phyloP scores from a whole-genome alignment of 2,329 filamentous ascomycete species.

The Colletotrichum endophyticum region DNA sequence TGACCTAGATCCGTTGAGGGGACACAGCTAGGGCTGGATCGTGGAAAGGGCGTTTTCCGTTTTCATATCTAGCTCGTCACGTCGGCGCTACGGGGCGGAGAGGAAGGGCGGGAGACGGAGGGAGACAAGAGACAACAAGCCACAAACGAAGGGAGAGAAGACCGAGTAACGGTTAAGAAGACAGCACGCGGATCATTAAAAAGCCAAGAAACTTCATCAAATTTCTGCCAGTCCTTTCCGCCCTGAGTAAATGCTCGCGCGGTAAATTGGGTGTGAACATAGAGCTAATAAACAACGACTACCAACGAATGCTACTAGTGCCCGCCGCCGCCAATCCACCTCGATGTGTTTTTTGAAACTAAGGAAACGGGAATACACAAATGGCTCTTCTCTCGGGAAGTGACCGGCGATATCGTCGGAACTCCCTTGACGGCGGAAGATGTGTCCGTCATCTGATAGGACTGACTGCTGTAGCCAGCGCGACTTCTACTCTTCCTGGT shows the following conservation, averaged over 20 bases:
- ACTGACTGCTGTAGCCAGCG: background rate
- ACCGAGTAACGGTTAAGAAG: background rate
- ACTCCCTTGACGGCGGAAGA: background rate
- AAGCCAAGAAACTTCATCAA: background rate
- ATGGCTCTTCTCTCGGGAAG: background rate
- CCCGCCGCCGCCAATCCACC: background rate
- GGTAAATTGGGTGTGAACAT: background rate
- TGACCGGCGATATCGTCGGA: background rate
- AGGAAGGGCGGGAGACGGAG: background rate
- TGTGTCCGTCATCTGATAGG: background rate
- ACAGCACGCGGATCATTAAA: background rate
- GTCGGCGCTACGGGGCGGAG: background rate
- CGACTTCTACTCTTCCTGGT: conserved; percentile 71
- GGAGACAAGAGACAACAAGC: background rate
- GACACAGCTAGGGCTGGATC: background rate
- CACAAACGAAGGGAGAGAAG: background rate
- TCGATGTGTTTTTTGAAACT: background rate
- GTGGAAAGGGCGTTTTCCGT: background rate
- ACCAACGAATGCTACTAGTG: background rate
- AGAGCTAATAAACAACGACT: background rate
- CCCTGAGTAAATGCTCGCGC: background rate
- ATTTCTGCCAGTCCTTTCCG: background rate
- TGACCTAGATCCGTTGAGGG: background rate
- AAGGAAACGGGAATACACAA: background rate
- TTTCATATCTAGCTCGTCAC: background rate